Base-by-base conservation (phyloP, 257 asterid species). In the Phtheirospermum japonicum region DNA sequence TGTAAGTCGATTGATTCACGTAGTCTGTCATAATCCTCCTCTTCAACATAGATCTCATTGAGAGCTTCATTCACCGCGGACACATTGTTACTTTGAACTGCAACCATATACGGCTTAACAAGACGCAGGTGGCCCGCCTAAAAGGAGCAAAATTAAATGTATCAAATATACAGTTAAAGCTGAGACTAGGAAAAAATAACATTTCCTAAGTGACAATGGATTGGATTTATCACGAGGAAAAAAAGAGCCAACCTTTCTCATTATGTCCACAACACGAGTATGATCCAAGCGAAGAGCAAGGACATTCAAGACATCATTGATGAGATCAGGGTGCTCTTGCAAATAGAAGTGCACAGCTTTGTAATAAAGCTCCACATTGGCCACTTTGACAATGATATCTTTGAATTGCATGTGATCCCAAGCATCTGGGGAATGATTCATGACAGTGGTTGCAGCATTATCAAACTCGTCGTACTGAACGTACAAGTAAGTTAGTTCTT, bases 381-480 rank as follows among this genome's bases (percentile, higher is more conserved):
- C 97, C 65, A 94, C 99, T 85, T 94, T 94, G 69, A 87, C 97
- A 57, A 80, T 76, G 65, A 94, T 90, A 71, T 94, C 99, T 71
- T 90, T 94, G 84, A 94, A 90, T 81, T 94, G 99, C 99, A 94
- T 85, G 79, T 90, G 99, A 71, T 94, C 99, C 99, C 99, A 94
- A 63, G 99, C 99, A 81, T 89, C 97, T 46, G 99, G 99, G 36
- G 99, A 93, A 80, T 93, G 99, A 77, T 93, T 93, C 99, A 93
- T 93, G 79, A 93, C 97, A 2, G 97, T 90, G 4, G 99, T 87
- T 50, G 97, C 99, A 76, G 99, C 99, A 79, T 93, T 93, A 71
- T 90, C 99, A 70, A 89, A 93, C 79, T 93, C 99, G 18, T 89
- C 97, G 67, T 93, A 93, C 74, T 93, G 99, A 74, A 82, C 79